Evolutionary conservation across 768 basidiomycete genomes (phyloP).

Genomic region (Podaxis sp.): DNA sequence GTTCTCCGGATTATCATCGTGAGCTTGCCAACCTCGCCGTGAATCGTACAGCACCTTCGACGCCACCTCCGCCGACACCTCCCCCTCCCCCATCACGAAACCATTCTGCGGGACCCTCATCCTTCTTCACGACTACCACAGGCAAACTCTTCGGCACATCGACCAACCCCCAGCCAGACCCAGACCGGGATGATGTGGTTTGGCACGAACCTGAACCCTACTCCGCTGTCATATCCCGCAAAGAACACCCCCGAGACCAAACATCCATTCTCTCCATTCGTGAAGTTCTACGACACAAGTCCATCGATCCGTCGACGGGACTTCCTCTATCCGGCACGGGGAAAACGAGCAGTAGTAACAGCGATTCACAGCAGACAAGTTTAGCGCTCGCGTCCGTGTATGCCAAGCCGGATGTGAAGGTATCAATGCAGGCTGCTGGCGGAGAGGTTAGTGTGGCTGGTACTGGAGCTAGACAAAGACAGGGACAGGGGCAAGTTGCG

Average conservation of each 20-base stretch:
- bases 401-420: slow-evolving; percentile 57
- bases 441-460: slow-evolving; percentile 40
- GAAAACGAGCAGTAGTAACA: slow-evolving; percentile 9
- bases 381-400: slow-evolving; percentile 47
- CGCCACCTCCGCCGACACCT: slow-evolving; percentile 22
- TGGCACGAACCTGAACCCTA: slow-evolving; percentile 64
- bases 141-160: slow-evolving; percentile 48
- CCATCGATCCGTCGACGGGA: slow-evolving; percentile 9
- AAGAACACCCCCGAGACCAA: slow-evolving; percentile 61
- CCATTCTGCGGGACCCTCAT: slow-evolving; percentile 27
- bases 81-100: slow-evolving; percentile 20
- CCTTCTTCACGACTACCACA: slow-evolving; percentile 46
- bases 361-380: slow-evolving; percentile 13
- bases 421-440: slow-evolving; percentile 48
- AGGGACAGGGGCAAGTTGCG: background rate
- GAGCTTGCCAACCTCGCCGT: slow-evolving; percentile 42
- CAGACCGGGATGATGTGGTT: slow-evolving; percentile 53
- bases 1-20: slow-evolving; percentile 57
- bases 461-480: slow-evolving; percentile 20
- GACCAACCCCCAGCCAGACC: slow-evolving; percentile 45
- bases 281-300: slow-evolving; percentile 59
- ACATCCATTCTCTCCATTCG: slow-evolving; percentile 56
- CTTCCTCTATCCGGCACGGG: background rate
- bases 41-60: slow-evolving; percentile 23
- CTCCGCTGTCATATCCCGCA: slow-evolving; percentile 58